A percentile compares a stretch with the other conserved stretches of the same genome.
These are phyloP conservation scores for Aspergillus candidus DNA, from an alignment of 2,329 filamentous ascomycete species.

Conservation along the genomic window DNA sequence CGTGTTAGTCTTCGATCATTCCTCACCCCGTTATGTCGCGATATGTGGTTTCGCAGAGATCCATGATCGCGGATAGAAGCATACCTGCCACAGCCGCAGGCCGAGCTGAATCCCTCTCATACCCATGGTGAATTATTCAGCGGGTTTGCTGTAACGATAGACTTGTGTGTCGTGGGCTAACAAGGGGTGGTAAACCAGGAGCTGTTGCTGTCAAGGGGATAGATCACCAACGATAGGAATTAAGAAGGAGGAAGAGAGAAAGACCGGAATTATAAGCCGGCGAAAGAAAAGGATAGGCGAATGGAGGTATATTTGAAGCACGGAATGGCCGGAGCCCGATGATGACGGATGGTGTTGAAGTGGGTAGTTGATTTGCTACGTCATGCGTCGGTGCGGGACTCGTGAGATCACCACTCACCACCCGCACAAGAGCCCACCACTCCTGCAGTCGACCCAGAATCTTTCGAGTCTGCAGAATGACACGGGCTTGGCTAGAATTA, in stretches of 20 bases:
- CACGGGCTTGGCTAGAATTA: no score
- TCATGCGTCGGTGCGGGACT: conserved; percentile 24
- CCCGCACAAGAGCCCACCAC: neutral
- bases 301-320: conserved; percentile 20
- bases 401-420: conserved; percentile 20
- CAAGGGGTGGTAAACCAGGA: neutral
- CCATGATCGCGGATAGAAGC: neutral
- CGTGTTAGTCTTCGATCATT: conserved; percentile 3
- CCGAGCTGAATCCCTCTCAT: conserved; percentile 24
- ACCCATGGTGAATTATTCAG: conserved; percentile 18
- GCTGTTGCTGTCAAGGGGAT: no score
- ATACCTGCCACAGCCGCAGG: conserved; percentile 30
- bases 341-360: conserved; percentile 24
- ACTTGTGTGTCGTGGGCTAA: neutral
- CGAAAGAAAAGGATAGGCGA: neutral
- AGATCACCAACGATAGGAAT: no score
- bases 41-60: neutral
- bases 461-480: neutral
- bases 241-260: conserved; percentile 1
- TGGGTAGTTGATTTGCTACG: conserved; percentile 21
- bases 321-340: conserved; percentile 26
- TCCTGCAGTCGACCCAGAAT: neutral
- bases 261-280: neutral
- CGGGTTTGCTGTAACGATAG: neutral
- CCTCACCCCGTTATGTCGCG: neutral